A percentile compares a stretch with the other conserved stretches of the same genome.
These are phyloP conservation scores for Platanthera zijinensis DNA, from an alignment of 106 monocot species.

Conservation along the genomic window DNA sequence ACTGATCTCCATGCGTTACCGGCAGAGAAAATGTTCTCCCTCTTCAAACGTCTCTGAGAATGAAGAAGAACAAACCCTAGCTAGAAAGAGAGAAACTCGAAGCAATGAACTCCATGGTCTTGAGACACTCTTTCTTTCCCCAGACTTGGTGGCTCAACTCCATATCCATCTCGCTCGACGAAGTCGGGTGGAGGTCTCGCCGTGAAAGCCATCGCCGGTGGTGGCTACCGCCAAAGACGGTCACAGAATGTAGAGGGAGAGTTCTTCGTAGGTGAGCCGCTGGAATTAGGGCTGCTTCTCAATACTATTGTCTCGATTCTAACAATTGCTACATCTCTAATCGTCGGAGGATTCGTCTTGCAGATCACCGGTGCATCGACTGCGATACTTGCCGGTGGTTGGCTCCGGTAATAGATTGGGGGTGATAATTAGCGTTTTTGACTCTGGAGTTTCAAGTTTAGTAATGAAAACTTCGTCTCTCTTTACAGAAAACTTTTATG, in stretches of 20 bases:
- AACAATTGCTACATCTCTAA: neutral
- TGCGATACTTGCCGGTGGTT: constrained; percentile 58
- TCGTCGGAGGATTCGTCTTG: neutral
- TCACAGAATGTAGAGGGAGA: constrained; percentile 30
- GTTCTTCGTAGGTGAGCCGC: constrained; percentile 25
- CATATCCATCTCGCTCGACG: neutral
- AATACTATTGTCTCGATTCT: too few relatives aligned
- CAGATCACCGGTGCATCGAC: constrained; percentile 48
- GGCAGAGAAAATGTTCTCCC: too few relatives aligned
- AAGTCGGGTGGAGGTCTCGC: neutral
- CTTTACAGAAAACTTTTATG: constrained; percentile 22
- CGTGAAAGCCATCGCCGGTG: neutral
- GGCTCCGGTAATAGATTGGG: constrained; percentile 31
- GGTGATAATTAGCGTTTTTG: neutral
- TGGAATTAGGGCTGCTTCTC: neutral
- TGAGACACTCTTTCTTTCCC: constrained; percentile 11
- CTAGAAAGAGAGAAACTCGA: neutral
- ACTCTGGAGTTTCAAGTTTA: neutral
- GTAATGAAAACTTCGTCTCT: neutral
- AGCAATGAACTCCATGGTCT: constrained; percentile 3
- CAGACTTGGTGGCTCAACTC: neutral
- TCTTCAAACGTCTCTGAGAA: neutral
- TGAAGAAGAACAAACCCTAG: too few relatives aligned
- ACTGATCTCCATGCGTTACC: too few relatives aligned
- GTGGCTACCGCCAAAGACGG: constrained; percentile 18